A percentile compares a stretch with the other conserved stretches of the same genome.
phyloP scores from a whole-genome alignment of 495 filamentous ascomycete species.

The Annulohypoxylon stygium region DNA sequence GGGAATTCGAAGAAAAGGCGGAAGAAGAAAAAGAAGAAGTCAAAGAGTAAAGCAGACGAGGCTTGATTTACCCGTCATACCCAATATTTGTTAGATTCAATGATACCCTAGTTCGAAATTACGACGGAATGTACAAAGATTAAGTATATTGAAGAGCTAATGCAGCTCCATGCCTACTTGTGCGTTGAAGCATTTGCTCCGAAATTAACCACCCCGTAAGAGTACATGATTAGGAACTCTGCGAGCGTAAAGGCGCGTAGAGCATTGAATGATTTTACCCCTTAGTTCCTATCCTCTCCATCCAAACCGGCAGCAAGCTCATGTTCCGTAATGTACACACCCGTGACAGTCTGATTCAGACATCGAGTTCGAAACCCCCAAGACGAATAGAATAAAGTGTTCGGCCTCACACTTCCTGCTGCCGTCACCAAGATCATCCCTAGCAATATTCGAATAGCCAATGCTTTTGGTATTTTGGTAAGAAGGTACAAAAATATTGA shows the following conservation, averaged over 20 bases:
- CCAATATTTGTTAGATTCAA: not conserved
- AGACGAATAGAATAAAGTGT: constrained; percentile 22
- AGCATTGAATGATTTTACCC: constrained; percentile 14
- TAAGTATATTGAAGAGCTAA: constrained; percentile 32
- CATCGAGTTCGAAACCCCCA: constrained; percentile 11
- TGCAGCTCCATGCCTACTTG: constrained; percentile 13
- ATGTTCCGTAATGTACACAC: constrained; percentile 42
- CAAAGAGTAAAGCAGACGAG: constrained; percentile 40
- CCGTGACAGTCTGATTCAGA: constrained; percentile 24
- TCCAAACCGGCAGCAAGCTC: constrained; percentile 22
- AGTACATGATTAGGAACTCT: constrained; percentile 47
- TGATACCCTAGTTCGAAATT: not conserved
- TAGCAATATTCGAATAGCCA: constrained; percentile 30
- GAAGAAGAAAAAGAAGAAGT: constrained; percentile 61
- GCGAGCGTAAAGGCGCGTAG: constrained; percentile 37
- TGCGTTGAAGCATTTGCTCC: constrained; percentile 27
- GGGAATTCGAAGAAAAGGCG: constrained; percentile 68
- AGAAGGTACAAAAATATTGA: constrained; percentile 31
- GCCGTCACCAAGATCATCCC: constrained; percentile 16
- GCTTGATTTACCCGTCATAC: constrained; percentile 16
- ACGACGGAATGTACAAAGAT: constrained; percentile 31
- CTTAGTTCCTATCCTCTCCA: constrained; percentile 12
- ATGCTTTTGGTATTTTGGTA: constrained; percentile 40
- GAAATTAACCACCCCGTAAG: constrained; percentile 38
- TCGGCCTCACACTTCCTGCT: constrained; percentile 5